Percentiles rank a stretch among this genome's conserved stretches.
phyloP scores from a whole-genome alignment of 192 early-diverging fungal genomes.

The Coemansia reversa region DNA sequence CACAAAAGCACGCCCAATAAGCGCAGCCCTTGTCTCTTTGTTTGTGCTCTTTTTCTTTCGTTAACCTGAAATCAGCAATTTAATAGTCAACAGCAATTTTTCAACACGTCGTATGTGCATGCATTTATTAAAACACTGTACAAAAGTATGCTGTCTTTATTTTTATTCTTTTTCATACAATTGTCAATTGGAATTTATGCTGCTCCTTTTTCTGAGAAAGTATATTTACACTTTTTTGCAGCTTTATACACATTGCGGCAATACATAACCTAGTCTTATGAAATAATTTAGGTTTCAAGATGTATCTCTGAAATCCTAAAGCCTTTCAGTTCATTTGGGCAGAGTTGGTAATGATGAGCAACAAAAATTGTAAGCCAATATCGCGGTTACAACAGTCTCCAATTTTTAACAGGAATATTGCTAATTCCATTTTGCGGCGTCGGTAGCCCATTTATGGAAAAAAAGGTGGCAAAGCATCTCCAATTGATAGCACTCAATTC shows the following conservation, averaged over 20 bases:
- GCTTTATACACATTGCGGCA: background rate
- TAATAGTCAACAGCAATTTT: conserved; percentile 19
- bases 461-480: too few relatives aligned
- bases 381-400: background rate
- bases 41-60: conserved; percentile 1
- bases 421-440: background rate
- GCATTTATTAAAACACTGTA: conserved; percentile 14
- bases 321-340: background rate
- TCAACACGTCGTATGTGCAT: conserved; percentile 2
- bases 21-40: background rate
- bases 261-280: background rate
- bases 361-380: background rate
- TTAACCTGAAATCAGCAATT: background rate
- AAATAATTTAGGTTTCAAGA: background rate
- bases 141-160: background rate
- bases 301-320: background rate
- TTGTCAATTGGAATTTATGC: conserved; percentile 1
- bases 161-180: background rate
- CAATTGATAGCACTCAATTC: too few relatives aligned
- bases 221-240: background rate
- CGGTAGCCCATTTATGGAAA: too few relatives aligned
- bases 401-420: background rate
- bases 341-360: background rate
- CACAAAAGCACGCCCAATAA: conserved; percentile 2
- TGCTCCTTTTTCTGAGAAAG: background rate